Conservation (phyloP, 208 protist species). For the Acanthamoeba castellanii region DNA sequence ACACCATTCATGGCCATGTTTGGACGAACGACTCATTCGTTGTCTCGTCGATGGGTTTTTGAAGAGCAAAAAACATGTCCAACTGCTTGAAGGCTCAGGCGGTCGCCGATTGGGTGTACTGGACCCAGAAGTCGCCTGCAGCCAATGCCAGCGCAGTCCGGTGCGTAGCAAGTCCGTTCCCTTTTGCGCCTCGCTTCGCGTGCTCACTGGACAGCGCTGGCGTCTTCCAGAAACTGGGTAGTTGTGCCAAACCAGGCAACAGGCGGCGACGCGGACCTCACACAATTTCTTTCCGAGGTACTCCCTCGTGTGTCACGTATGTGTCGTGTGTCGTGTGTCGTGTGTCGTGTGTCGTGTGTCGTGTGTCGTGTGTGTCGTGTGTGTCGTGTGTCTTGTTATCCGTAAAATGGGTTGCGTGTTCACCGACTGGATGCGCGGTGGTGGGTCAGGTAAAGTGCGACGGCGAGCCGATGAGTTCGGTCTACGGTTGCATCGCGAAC, state of each 20-base stretch:
- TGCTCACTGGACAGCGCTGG: not conserved
- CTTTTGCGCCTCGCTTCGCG: not conserved
- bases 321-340: too few species aligned
- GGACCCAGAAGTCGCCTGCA: conserved; percentile 1
- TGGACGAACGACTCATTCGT: not conserved
- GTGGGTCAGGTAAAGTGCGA: not conserved
- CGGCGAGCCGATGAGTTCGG: not conserved
- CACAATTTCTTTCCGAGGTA: not conserved
- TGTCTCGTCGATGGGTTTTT: not conserved
- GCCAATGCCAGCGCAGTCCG: not conserved
- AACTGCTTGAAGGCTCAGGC: conserved; percentile 11
- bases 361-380: too few species aligned
- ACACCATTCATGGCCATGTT: not conserved
- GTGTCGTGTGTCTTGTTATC: too few species aligned
- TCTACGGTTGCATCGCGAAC: not conserved
- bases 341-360: too few species aligned
- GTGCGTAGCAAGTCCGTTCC: not conserved
- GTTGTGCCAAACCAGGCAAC: not conserved
- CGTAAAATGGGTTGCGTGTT: not conserved
- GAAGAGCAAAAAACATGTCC: not conserved
- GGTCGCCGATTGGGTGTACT: conserved; percentile 45
- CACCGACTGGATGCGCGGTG: not conserved
- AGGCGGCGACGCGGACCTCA: not conserved
- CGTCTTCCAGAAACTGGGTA: not conserved
- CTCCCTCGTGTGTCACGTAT: too few species aligned